A percentile compares a stretch with the other conserved stretches of the same genome.
Evolutionary conservation across 176 grass and related monocot species (phyloP).

Genomic region (Zoysia pacifica): DNA sequence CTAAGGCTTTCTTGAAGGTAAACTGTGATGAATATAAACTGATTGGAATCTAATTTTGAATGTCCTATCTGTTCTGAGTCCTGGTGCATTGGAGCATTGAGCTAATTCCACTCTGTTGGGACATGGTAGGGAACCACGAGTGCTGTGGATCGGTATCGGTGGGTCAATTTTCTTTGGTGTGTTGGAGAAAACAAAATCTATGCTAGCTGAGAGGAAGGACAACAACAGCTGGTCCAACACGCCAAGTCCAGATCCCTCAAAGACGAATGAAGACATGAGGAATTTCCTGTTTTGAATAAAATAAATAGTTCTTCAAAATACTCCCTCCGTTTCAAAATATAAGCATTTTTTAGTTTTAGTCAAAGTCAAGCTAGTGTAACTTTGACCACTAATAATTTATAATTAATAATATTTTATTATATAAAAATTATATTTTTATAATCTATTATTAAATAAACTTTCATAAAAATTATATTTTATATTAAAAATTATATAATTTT

Average conservation of each 20-base stretch:
- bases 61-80: not conserved
- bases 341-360: no score
- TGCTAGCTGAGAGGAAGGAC: slow-evolving; percentile 49
- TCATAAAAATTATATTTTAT: no score
- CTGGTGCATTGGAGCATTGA: not conserved
- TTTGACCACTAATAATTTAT: no score
- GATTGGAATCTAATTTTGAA: not conserved
- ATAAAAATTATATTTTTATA: no score
- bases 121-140: slow-evolving; percentile 75
- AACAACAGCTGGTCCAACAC: not conserved
- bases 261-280: not conserved
- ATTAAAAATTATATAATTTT: no score
- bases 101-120: slow-evolving; percentile 22
- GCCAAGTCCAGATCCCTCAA: not conserved
- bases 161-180: slow-evolving; percentile 96
- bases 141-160: slow-evolving; percentile 91
- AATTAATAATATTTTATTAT: no score
- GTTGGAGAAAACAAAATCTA: slow-evolving; percentile 76
- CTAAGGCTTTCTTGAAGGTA: slow-evolving; percentile 82
- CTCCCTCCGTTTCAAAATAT: no score
- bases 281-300: not conserved
- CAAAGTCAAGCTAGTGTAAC: no score
- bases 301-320: not conserved
- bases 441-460: no score
- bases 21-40: not conserved